Evolutionary conservation across 23 red algal species (phyloP), one percentile per base, ranked within the genome.

Genomic region (Cyanidiococcus yangmingshanensis): DNA sequence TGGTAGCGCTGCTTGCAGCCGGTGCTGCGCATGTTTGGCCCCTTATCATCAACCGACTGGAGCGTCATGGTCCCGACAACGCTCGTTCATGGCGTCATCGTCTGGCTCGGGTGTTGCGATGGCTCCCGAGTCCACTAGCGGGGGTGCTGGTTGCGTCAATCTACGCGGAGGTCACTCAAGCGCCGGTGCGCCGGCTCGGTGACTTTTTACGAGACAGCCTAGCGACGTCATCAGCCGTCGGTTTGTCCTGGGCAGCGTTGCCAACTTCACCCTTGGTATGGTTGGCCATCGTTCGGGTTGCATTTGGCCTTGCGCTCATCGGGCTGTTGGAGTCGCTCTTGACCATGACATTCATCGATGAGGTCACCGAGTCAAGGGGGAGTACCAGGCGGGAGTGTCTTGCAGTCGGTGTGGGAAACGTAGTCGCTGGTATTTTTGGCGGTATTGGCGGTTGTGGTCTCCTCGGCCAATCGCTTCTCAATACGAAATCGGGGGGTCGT

Each of bases 391-490:
- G 58, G 15, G 77, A 80, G 57, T 58, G 37, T n/a, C 24, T 80
- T 16, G 77, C 77, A 17, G 50, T 67, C 12, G 77, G 77, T 1
- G 26, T 67, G 2, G 77, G 51, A 3, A 80, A 80, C 32, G 16
- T 16, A 2, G 58, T 67, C 26, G 33, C 37, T 29, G 77, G 77
- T 17, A 2, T 41, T 2, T 80, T 80, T 2, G 21, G 77, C 16
- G 77, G 77, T 29, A 67, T 71, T 17, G 77, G 77, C 33, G 77
- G 77, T 2, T 41, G 41, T 50, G 77, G 41, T 2, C 41, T 80
- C 41, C 41, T 80, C 7, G 77, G 77, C 41, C 25, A 40, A 32
- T 54, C 38, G 34, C 29, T 58, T 25, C 41, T 80, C 7, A 80
- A 80, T 35, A 68, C 59, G 37, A 80, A 54, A 58, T 18, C 37